These are phyloP conservation scores for Hyparrhenia diplandra DNA, from an alignment of 176 grass and related monocot species.

Conservation along the genomic window DNA sequence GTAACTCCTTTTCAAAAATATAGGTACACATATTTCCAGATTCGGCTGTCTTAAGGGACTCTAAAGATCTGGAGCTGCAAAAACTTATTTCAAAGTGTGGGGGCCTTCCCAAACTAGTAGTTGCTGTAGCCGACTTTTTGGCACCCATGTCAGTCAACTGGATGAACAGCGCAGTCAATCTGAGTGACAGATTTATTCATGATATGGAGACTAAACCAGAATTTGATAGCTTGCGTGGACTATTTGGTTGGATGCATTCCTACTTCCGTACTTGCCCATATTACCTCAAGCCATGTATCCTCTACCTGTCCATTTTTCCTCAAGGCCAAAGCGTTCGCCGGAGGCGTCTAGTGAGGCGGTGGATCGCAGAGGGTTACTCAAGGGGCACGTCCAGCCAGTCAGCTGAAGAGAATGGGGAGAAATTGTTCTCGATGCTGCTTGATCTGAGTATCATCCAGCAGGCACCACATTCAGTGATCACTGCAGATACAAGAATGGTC, in stretches of 20 bases:
- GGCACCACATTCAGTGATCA: neutral
- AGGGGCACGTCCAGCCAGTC: neutral
- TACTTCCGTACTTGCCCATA: neutral
- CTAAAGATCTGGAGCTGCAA: neutral
- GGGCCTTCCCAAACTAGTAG: neutral
- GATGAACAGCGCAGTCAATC: neutral
- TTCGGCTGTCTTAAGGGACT: neutral
- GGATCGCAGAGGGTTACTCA: neutral
- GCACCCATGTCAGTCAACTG: neutral
- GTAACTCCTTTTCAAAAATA: neutral
- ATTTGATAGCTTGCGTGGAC: neutral
- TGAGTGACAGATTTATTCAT: neutral
- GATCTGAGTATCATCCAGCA: neutral
- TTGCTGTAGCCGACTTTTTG: neutral
- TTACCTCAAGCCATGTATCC: neutral
- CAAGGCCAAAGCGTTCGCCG: neutral
- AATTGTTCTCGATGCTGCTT: neutral
- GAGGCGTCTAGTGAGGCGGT: neutral
- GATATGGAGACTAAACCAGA: neutral
- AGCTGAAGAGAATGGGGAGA: neutral
- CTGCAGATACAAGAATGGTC: neutral
- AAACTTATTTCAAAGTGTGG: neutral
- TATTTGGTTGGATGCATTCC: neutral
- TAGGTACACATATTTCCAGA: neutral
- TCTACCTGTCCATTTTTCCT: neutral